Percentiles rank a stretch among this genome's conserved stretches.
These are phyloP conservation scores for Chalciporus sphaerocephalus DNA, from an alignment of 768 basidiomycete genomes.

Conservation along the genomic window DNA sequence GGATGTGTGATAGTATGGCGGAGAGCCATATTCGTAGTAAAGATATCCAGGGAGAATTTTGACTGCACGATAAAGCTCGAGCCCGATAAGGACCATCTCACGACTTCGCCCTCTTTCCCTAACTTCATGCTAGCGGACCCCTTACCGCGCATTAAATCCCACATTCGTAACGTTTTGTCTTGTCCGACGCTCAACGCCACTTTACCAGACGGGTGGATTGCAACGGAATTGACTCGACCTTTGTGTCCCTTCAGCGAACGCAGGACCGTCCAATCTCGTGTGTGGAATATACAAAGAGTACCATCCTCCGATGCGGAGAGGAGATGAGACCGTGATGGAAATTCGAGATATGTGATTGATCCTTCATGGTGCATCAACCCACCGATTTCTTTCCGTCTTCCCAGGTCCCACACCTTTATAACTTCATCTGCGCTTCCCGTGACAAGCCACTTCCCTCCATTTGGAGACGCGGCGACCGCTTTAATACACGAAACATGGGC, in stretches of 20 bases:
- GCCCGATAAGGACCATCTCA: conserved; percentile 81
- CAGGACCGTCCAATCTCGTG: conserved; percentile 90
- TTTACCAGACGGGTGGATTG: conserved; percentile 90
- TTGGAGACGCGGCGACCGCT: conserved; percentile 80
- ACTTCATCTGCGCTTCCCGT: conserved; percentile 96
- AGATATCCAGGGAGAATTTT: conserved; percentile 73
- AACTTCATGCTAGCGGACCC: conserved; percentile 86
- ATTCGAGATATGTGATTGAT: conserved; percentile 83
- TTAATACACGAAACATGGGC: conserved; percentile 94
- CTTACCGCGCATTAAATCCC: conserved; percentile 96
- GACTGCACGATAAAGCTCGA: conserved; percentile 76
- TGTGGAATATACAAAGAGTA: conserved; percentile 83
- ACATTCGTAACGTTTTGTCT: conserved; percentile 90
- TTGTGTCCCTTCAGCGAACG: conserved; percentile 90
- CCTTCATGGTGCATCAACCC: conserved; percentile 94
- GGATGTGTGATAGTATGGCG: conserved; percentile 71
- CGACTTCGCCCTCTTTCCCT: conserved; percentile 90
- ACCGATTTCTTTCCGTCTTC: conserved; percentile 88
- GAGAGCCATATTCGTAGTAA: conserved; percentile 75
- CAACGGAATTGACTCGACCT: conserved; percentile 83
- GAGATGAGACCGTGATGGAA: conserved; percentile 86
- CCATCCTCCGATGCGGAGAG: conserved; percentile 92
- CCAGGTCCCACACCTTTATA: conserved; percentile 94
- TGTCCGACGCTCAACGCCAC: conserved; percentile 88
- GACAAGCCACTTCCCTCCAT: conserved; percentile 93